phyloP scores from a whole-genome alignment of 2,329 filamentous ascomycete species.

The Decorospora gaudefroyi region DNA sequence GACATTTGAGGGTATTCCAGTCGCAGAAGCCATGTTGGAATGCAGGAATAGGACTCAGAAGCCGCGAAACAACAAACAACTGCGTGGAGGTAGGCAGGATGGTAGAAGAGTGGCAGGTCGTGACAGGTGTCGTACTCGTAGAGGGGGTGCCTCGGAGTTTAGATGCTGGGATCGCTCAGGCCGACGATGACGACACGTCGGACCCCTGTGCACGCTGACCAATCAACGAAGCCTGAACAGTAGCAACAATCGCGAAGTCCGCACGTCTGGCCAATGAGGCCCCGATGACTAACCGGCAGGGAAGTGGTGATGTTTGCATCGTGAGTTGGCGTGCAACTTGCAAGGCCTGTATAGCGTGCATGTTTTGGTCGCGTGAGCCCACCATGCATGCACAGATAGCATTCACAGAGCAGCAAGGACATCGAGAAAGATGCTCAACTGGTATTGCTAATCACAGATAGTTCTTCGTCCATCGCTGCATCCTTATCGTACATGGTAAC shows the following conservation, averaged over 20 bases:
- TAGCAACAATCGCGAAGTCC: too few relatives aligned
- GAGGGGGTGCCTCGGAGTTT: conserved; percentile 22
- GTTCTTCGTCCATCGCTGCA: neutral
- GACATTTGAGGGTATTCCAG: conserved; percentile 63
- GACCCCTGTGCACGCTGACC: conserved; percentile 18
- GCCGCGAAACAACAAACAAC: too few relatives aligned
- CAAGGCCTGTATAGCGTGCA: conserved; percentile 6
- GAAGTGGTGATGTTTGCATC: conserved; percentile 21
- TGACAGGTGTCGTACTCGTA: conserved; percentile 9
- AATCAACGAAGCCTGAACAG: too few relatives aligned
- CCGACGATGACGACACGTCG: conserved; percentile 24
- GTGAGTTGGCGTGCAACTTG: conserved; percentile 1
- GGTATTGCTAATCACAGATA: conserved; percentile 1
- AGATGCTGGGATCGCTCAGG: conserved; percentile 18
- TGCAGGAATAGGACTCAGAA: neutral
- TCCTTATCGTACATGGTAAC: conserved; percentile 17
- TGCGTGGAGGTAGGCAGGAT: too few relatives aligned
- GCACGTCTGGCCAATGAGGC: conserved; percentile 16
- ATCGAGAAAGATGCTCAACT: neutral
- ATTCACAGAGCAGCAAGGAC: neutral
- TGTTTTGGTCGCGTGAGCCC: conserved; percentile 6
- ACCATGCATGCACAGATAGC: neutral
- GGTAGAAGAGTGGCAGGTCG: neutral
- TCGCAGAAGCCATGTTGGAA: conserved; percentile 67
- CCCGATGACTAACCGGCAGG: conserved; percentile 3